phyloP scores from a whole-genome alignment of 108 stramenopile species.

The Epithemia pelagica region DNA sequence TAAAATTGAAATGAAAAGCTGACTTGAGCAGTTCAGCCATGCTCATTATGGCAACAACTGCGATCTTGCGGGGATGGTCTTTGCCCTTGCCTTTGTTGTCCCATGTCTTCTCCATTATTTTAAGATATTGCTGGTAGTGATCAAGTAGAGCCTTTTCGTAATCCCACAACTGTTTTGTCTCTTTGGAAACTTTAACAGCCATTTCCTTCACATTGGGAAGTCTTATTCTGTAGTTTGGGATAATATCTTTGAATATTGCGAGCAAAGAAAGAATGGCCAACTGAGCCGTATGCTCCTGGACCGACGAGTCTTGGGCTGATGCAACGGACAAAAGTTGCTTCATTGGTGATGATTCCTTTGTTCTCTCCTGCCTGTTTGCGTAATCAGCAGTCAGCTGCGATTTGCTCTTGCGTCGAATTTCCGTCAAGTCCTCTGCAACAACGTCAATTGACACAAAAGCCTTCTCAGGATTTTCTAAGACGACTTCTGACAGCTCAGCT shows the following conservation, averaged over 20 bases:
- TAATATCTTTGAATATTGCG: slow-evolving; percentile 87
- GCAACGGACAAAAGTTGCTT: not conserved
- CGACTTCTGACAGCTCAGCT: slow-evolving; percentile 67
- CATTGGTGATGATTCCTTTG: not conserved
- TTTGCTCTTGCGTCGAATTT: slow-evolving; percentile 28
- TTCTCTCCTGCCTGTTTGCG: not conserved
- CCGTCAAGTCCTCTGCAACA: not conserved
- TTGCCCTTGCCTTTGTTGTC: slow-evolving; percentile 28
- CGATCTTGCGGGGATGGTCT: slow-evolving; percentile 43
- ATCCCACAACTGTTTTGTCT: slow-evolving; percentile 71
- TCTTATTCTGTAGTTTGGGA: slow-evolving; percentile 88
- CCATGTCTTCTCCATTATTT: slow-evolving; percentile 66
- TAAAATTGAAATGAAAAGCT: slow-evolving; percentile 83
- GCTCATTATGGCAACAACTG: slow-evolving; percentile 59
- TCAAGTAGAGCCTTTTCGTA: slow-evolving; percentile 72
- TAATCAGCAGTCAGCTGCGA: slow-evolving; percentile 45
- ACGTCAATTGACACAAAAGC: slow-evolving; percentile 25
- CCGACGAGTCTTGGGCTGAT: slow-evolving; percentile 7
- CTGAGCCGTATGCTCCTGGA: slow-evolving; percentile 35
- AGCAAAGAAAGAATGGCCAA: slow-evolving; percentile 78
- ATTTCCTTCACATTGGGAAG: slow-evolving; percentile 76
- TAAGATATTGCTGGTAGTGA: slow-evolving; percentile 75
- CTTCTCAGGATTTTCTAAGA: slow-evolving; percentile 58
- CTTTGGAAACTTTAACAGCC: slow-evolving; percentile 77
- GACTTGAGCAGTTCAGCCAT: slow-evolving; percentile 69